These are phyloP conservation scores for Acacia pycnantha DNA, from an alignment of 331 rosid genomes.

Conservation along the genomic window DNA sequence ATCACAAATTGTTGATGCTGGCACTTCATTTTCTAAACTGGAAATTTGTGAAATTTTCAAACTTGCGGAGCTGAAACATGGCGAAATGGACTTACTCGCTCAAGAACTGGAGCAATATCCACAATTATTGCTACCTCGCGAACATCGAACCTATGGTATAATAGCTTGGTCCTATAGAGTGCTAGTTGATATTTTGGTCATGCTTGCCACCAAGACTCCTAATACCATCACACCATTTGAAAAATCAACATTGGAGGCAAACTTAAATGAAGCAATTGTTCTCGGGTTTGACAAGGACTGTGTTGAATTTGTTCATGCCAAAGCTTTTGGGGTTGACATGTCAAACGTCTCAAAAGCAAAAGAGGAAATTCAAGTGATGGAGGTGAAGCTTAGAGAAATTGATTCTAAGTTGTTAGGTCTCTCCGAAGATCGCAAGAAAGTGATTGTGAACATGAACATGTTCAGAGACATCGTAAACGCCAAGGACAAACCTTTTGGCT, in stretches of 20 bases:
- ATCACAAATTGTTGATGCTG: too few species aligned
- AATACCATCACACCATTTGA: background rate
- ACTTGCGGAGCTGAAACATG: background rate
- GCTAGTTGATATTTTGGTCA: background rate
- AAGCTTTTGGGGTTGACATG: background rate
- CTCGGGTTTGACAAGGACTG: background rate
- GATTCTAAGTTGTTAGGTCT: background rate
- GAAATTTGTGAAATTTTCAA: background rate
- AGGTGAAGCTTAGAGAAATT: background rate
- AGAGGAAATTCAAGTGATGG: background rate
- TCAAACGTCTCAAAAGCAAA: background rate
- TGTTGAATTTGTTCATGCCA: background rate
- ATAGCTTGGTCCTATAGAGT: background rate
- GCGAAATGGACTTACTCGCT: background rate
- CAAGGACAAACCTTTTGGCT: background rate
- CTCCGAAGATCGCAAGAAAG: background rate
- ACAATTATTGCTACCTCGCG: background rate
- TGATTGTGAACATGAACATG: background rate
- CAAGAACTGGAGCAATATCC: background rate
- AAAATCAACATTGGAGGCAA: background rate
- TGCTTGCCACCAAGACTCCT: background rate
- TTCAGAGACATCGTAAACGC: too few species aligned
- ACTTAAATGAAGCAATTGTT: background rate
- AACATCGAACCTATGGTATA: background rate
- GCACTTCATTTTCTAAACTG: background rate